Percentiles rank a stretch among this genome's conserved stretches.
Conservation (phyloP, 352 stramenopile species). For the Pythium insidiosum region DNA sequence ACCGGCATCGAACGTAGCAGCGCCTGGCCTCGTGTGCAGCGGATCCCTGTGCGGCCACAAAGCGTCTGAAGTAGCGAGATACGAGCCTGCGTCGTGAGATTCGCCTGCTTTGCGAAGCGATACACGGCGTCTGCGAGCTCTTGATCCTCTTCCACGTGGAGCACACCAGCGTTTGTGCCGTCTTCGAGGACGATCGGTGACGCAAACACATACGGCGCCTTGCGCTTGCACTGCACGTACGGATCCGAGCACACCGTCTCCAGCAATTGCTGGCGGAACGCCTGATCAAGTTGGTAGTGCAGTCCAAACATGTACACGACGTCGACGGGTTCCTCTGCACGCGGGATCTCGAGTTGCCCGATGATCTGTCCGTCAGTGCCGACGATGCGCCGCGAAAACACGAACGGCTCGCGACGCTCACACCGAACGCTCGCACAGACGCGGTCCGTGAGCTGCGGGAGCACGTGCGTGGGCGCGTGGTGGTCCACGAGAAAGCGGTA, state of each 20-base stretch:
- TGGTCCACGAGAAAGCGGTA: constrained; percentile 60
- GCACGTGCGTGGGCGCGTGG: constrained; percentile 16
- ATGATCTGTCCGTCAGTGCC: constrained; percentile 18
- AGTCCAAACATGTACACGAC: constrained; percentile 34
- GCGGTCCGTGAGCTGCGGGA: constrained; percentile 29
- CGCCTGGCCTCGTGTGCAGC: constrained; percentile 53
- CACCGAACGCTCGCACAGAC: constrained; percentile 33
- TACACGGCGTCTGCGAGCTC: constrained; percentile 63
- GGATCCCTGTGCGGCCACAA: constrained; percentile 39
- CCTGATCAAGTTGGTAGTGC: constrained; percentile 24
- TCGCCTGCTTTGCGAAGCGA: constrained; percentile 37
- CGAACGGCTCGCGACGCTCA: constrained; percentile 24
- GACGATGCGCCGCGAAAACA: constrained; percentile 45
- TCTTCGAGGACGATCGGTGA: constrained; percentile 51
- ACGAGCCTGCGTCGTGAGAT: constrained; percentile 38
- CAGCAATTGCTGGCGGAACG: constrained; percentile 34
- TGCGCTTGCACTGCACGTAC: constrained; percentile 45
- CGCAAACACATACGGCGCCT: constrained; percentile 34
- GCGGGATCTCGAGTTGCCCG: constrained; percentile 36
- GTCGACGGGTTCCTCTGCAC: constrained; percentile 47
- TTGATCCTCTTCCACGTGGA: constrained; percentile 51
- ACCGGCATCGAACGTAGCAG: constrained; percentile 42
- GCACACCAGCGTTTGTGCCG: constrained; percentile 19
- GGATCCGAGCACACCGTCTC: constrained; percentile 37
- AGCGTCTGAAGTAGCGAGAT: constrained; percentile 43